Base-by-base conservation (phyloP, 352 stramenopile species). In the Pythium monospermum region DNA sequence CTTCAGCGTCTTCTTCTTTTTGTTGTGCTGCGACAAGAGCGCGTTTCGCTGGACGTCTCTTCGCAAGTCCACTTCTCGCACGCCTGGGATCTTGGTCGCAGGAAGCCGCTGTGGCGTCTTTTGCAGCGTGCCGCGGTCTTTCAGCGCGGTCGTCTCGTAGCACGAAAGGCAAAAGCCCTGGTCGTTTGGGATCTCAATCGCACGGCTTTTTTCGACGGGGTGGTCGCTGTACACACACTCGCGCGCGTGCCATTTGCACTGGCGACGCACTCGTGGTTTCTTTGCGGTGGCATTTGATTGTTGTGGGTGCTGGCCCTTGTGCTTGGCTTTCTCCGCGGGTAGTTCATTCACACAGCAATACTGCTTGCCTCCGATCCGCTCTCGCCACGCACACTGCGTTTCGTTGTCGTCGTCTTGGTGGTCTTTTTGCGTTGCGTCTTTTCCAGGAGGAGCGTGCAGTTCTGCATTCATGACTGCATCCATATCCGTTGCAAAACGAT, bases 151-250 rank as follows among this genome's bases (percentile, higher is more conserved):
- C 5, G 45, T 44, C 48, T 79, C 68, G 49, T 79, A 91, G 46
- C 80, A 91, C 15, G 56, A 15, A 3, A 88, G 49, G 46, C 80
- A 91, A 47, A 81, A 50, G 0, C 66, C 80, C 6, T 63, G 56
- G 23, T 76, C 71, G 45, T 91, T 91, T 4, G 77, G 56, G 12
- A 84, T 67, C 26, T 87, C 69, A 33, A 87, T 83, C 6, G 33
- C 64, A n/a, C 49, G 49, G 5, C 64, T 79, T 10, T 53, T 60
- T 16, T 85, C 71, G 42, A 81, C 71, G 27, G 65, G 53, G 37
- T 91, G 80, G 2, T 76, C 69, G 0, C 32, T 35, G 37, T 59
- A 52, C 12, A 30, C n/a, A 25, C 80, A 91, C 36, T 78, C 70
- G 13, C 62, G 60, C 0, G 55, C 58, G 35, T 91, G 80, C 80